Base-by-base conservation (phyloP, 2,329 filamentous ascomycete species). In the Neodidymelliopsis sp. region DNA sequence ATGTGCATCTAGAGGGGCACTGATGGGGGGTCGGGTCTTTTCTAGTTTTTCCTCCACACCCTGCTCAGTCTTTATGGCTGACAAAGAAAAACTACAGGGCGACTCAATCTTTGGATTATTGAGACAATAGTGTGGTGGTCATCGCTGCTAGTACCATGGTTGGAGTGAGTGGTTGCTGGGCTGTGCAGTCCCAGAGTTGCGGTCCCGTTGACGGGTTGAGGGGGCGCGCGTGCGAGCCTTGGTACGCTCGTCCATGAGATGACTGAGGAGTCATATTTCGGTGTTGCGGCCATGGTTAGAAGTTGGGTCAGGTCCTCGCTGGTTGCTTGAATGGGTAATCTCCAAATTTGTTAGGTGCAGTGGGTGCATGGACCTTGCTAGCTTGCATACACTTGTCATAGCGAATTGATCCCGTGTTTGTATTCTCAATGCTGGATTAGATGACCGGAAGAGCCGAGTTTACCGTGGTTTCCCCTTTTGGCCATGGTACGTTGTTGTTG, bases 71-170 rank as follows among this genome's bases (percentile, higher is more conserved):
- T 52, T 43, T 47, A 49, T 41, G 41, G 48, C 48, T 46, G 48
- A 51, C 42, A 53, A 53, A 53, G 31, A 53, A 53, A 53, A 44
- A 53, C 30, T 53, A 33, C 38, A 53, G 49, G 37, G 49, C 24
- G 49, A 53, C 38, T 53, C 49, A 53, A 53, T 36, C 44, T 37
- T 53, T 53, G 49, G 43, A 49, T 49, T 53, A 38, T 41, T 44
- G 49, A 31, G 49, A 49, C 39, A 47, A 53, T 49, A 33, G 44
- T 35, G 42, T 37, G 36, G 38, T 53, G 31, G 49, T 39, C 37
- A 44, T 43, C 27, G 49, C 44, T 48, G 39, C 49, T 44, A 53
- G 43, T 53, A 48, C 44, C 44, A 40, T 31, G 43, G 49, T 49
- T 53, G 44, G 30, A 40, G 43, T 39, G 43, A 47, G 43, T 47